phyloP scores from a whole-genome alignment of 208 protist species.

The Trichomonas vaginalis region DNA sequence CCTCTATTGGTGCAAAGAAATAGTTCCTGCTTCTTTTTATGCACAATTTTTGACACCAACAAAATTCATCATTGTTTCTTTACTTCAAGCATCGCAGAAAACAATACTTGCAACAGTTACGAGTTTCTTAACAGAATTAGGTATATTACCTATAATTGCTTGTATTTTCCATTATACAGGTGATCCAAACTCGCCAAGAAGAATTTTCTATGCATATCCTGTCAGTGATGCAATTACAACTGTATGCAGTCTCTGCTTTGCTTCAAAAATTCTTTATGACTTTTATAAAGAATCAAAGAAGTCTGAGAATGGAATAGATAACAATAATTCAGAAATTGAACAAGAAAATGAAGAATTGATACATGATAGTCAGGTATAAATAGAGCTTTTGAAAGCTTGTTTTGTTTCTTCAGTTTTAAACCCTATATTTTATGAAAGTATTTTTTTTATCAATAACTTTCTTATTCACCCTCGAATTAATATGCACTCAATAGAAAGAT shows the following conservation, averaged over 20 bases:
- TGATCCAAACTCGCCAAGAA: background rate
- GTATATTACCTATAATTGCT: background rate
- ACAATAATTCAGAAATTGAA: too few species aligned
- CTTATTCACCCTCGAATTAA: too few species aligned
- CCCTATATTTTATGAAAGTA: too few species aligned
- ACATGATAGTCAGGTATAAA: too few species aligned
- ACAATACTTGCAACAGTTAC: background rate
- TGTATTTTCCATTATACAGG: background rate
- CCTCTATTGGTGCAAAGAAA: background rate
- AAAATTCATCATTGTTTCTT: background rate
- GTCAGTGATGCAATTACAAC: background rate
- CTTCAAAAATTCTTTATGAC: background rate
- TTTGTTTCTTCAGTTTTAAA: too few species aligned
- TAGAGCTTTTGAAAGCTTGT: too few species aligned
- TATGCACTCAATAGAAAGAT: too few species aligned
- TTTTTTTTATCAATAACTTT: too few species aligned
- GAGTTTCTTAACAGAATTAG: background rate
- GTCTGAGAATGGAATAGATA: too few species aligned
- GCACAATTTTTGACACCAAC: background rate
- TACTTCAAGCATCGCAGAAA: background rate
- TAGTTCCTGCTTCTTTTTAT: background rate
- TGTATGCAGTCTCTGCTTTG: background rate
- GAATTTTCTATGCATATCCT: background rate
- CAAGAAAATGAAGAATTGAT: too few species aligned
- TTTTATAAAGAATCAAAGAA: background rate